These are phyloP conservation scores for Chytriomyces sp. DNA, from an alignment of 192 early-diverging fungal genomes.

Conservation along the genomic window DNA sequence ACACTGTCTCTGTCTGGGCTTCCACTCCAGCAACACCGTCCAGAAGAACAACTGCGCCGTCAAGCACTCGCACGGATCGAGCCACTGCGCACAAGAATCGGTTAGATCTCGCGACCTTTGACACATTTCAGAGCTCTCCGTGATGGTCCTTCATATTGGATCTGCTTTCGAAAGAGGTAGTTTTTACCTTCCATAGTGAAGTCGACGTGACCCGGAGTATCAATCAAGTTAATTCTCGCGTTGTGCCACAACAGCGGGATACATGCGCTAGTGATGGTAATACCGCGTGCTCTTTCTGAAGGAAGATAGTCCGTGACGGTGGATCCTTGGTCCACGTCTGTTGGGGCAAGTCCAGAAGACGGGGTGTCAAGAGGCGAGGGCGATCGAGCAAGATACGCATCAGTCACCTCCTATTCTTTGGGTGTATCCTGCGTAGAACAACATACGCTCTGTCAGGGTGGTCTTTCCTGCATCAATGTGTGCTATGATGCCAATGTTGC, in stretches of 20 bases:
- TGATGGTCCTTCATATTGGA: too few relatives aligned
- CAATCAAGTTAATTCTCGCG: constrained; percentile 88
- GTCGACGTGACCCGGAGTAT: constrained; percentile 95
- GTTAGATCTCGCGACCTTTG: too few relatives aligned
- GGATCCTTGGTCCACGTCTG: constrained; percentile 86
- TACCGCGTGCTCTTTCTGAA: constrained; percentile 88
- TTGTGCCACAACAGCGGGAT: constrained; percentile 77
- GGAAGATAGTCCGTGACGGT: constrained; percentile 94
- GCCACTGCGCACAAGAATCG: constrained; percentile 63
- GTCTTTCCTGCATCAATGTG: constrained; percentile 97
- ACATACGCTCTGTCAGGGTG: constrained; percentile 97
- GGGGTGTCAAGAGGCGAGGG: constrained; percentile 2
- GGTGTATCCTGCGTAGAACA: constrained; percentile 92
- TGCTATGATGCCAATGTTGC: constrained; percentile 95
- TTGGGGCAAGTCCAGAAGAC: neutral
- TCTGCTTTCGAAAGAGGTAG: neutral
- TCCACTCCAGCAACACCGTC: constrained; percentile 96
- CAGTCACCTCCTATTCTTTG: constrained; percentile 76
- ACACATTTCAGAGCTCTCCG: too few relatives aligned
- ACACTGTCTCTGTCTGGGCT: constrained; percentile 96
- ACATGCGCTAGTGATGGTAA: constrained; percentile 92
- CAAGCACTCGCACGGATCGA: constrained; percentile 87
- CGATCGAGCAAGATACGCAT: neutral
- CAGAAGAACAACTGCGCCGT: constrained; percentile 90
- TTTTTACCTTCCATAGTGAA: constrained; percentile 81